phyloP scores from a whole-genome alignment of 441 rosid species.

The Pelargonium citronellum region DNA sequence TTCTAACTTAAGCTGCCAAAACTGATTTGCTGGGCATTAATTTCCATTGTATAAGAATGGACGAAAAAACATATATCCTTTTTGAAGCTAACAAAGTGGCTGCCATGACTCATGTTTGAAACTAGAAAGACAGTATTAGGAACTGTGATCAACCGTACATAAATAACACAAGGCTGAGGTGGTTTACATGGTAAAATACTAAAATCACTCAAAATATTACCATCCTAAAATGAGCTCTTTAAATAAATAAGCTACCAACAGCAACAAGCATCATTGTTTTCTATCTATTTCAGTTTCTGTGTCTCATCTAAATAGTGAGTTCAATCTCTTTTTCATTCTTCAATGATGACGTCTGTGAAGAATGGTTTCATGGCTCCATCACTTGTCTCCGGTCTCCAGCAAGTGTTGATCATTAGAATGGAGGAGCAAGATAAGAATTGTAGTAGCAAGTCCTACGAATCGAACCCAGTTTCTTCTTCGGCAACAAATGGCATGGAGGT shows the following conservation, averaged over 20 bases:
- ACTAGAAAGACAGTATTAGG: not conserved
- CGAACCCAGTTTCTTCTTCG: slow-evolving; percentile 7
- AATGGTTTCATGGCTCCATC: slow-evolving; percentile 29
- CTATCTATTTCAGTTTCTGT: no score
- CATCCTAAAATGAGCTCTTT: not conserved
- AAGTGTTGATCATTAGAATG: slow-evolving; percentile 25
- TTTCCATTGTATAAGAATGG: not conserved
- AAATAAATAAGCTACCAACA: not conserved
- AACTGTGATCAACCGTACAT: not conserved
- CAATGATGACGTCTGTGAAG: slow-evolving; percentile 26
- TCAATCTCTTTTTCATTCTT: not conserved
- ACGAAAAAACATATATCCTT: no score
- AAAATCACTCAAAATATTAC: no score
- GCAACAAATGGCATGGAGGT: not conserved
- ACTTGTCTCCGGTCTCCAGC: slow-evolving; percentile 34
- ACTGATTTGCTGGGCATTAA: not conserved
- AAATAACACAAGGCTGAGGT: not conserved
- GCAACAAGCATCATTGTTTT: no score
- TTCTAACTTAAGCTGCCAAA: not conserved
- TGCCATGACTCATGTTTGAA: not conserved
- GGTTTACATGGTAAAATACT: not conserved
- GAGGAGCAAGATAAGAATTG: slow-evolving; percentile 1
- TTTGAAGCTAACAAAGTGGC: slow-evolving; percentile 3
- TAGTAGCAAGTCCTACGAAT: slow-evolving; percentile 7
- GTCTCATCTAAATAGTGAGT: not conserved